Conservation (phyloP, 2,329 filamentous ascomycete species). For the Epichloe sibirici region DNA sequence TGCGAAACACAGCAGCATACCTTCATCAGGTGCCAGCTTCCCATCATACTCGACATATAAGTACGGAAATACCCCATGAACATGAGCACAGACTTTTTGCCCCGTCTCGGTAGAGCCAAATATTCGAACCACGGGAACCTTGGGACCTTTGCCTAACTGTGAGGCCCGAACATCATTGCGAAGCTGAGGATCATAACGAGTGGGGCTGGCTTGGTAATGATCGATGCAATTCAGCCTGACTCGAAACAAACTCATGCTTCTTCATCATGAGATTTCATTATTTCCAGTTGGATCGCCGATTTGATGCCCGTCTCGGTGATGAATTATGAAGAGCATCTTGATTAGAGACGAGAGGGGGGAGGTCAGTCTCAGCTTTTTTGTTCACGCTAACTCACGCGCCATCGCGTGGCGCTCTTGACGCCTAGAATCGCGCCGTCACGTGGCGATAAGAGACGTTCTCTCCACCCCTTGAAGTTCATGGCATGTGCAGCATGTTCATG, state of each 20-base stretch:
- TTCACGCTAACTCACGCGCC: not conserved
- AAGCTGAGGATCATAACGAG: conserved; percentile 69
- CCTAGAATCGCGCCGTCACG: conserved; percentile 16
- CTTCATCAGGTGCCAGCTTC: conserved; percentile 50
- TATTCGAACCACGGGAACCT: conserved; percentile 74
- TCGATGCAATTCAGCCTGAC: conserved; percentile 93
- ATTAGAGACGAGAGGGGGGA: not conserved
- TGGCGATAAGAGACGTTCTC: conserved; percentile 11
- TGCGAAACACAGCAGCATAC: conserved; percentile 34
- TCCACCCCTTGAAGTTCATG: not conserved
- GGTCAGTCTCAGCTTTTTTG: not conserved
- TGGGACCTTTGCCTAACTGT: conserved; percentile 50
- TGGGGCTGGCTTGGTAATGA: conserved; percentile 74
- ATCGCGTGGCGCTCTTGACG: not conserved
- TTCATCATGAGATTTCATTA: conserved; percentile 1
- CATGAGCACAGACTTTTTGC: conserved; percentile 89
- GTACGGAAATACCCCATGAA: conserved; percentile 93
- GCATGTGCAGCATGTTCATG: not conserved
- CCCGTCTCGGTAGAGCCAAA: conserved; percentile 92
- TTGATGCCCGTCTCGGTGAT: not conserved
- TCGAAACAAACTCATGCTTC: conserved; percentile 57
- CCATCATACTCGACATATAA: conserved; percentile 82
- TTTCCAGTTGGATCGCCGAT: not conserved
- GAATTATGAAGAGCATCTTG: not conserved
- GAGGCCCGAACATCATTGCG: conserved; percentile 49